Evolutionary conservation across 1,284 basidiomycete species (phyloP).

Genomic region (Ustilago xerochloae): DNA sequence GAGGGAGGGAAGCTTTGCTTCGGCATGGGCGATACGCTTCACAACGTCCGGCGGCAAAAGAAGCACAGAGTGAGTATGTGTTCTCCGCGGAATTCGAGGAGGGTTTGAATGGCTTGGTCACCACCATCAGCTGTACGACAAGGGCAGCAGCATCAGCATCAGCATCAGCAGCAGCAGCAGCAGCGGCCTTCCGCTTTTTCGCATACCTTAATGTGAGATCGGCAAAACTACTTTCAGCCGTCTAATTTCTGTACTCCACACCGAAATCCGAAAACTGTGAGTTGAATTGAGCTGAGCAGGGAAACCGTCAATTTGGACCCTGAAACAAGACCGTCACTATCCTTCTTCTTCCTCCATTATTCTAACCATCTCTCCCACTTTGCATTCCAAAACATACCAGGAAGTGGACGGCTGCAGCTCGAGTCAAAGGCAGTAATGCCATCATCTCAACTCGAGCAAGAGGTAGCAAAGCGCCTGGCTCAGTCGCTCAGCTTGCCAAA

Average conservation of each 20-base stretch:
- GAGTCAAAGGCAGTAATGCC: constrained; percentile 16
- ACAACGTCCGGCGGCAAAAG: too few species aligned
- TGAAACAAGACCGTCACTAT: constrained; percentile 13
- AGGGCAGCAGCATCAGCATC: too few species aligned
- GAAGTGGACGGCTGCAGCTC: too few species aligned
- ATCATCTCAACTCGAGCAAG: constrained; percentile 28
- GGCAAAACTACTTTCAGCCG: not conserved
- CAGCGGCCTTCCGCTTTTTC: not conserved
- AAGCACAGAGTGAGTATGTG: too few species aligned
- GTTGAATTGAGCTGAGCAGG: too few species aligned
- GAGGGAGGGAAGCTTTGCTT: too few species aligned
- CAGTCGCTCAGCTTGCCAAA: constrained; percentile 31
- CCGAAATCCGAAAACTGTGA: constrained; percentile 18
- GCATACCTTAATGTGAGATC: not conserved
- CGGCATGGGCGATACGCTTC: too few species aligned
- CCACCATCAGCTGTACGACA: too few species aligned
- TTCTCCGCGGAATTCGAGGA: too few species aligned
- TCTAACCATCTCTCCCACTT: not conserved
- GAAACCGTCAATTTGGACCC: too few species aligned
- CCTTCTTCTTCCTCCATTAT: constrained; percentile 1
- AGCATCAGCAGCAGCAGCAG: too few species aligned
- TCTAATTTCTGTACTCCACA: not conserved
- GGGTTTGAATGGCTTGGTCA: too few species aligned
- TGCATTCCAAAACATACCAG: not conserved
- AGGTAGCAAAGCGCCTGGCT: constrained; percentile 40